phyloP scores from a whole-genome alignment of 192 early-diverging fungal species.

The Martensiomyces pterosporus region DNA sequence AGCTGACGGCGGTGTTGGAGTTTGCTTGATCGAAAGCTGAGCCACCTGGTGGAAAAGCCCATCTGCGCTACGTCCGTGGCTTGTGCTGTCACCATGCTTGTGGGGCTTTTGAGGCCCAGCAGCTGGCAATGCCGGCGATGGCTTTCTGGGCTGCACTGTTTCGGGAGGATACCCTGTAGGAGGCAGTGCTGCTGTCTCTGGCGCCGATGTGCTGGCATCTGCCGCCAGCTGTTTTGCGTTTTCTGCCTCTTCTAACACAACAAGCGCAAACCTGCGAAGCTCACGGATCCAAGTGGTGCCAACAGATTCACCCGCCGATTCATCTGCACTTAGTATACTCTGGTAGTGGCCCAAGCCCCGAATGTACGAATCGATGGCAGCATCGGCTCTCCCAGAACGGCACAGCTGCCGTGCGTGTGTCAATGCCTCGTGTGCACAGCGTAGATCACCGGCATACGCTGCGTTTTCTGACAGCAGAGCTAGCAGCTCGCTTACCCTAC shows the following conservation, averaged over 20 bases:
- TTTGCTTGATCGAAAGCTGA: not conserved
- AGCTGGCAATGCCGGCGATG: too few relatives aligned
- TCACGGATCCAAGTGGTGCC: too few relatives aligned
- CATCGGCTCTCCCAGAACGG: slow-evolving; percentile 3
- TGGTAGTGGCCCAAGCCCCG: slow-evolving; percentile 32
- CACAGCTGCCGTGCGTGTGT: slow-evolving; percentile 9
- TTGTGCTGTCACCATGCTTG: too few relatives aligned
- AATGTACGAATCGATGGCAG: slow-evolving; percentile 20
- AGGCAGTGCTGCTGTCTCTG: not conserved
- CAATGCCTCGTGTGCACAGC: slow-evolving; percentile 17
- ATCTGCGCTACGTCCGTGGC: too few relatives aligned
- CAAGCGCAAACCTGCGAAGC: slow-evolving; percentile 20
- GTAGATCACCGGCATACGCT: slow-evolving; percentile 8
- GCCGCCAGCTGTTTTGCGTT: too few relatives aligned
- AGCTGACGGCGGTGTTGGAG: not conserved
- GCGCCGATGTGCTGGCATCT: too few relatives aligned
- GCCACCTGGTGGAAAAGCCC: too few relatives aligned
- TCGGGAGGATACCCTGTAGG: too few relatives aligned
- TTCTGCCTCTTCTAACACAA: slow-evolving; percentile 32
- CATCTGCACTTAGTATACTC: slow-evolving; percentile 17
- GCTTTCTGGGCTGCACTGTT: too few relatives aligned
- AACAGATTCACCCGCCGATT: not conserved
- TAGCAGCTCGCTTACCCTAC: slow-evolving; percentile 20
- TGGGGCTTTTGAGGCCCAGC: too few relatives aligned
- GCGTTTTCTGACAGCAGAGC: slow-evolving; percentile 7